Base-by-base conservation (phyloP, 83 land plant genomes). In the Diphasiastrum complanatum region DNA sequence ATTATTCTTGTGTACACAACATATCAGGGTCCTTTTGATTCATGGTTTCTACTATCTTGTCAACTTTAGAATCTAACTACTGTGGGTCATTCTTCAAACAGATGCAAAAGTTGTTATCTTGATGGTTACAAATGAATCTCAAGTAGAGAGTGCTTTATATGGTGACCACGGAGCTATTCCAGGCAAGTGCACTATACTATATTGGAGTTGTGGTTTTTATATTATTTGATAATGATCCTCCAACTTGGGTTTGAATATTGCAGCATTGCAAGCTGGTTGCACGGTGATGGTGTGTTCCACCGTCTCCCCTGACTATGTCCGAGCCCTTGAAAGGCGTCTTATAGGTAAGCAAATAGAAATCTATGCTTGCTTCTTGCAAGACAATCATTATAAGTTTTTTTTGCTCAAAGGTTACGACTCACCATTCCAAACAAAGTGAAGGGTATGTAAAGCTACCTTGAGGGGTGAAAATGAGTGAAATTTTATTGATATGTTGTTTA, bases 91-190 rank as follows among this genome's bases (percentile, higher is more conserved):
- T n/a, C n/a, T n/a, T n/a, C n/a, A n/a, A n/a, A 18, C 84, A 92
- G 98, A 71, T 71, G 80, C 83, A 5, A 79, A 85, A 60, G 91
- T 88, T 34, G 74, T 92, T 5, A 49, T 92, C 25, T 16, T 92
- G n/a, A 92, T 92, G 98, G 98, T 92, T 16, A 79, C 95, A 20
- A 92, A 83, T 79, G 91, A 92, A 78, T 64, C 54, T 57, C 95
- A 92, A 72, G 91, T 84, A 1, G 83, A 85, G 55, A 76, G 77
- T 78, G 98, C 76, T 26, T 60, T 92, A 10, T 92, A 68, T 78
- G 98, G 95, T 33, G 82, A 77, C 37, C 34, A 52, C 33, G 96
- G 98, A 14, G 84, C 96, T 28, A 79, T 92, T 16, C 11, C 78
- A 77, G 95, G 98, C 83, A 56, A 23, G 51, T n/a, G 3, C 4